Base-by-base conservation (phyloP, 1,284 basidiomycete species). In the Phellinidium pouzarii region DNA sequence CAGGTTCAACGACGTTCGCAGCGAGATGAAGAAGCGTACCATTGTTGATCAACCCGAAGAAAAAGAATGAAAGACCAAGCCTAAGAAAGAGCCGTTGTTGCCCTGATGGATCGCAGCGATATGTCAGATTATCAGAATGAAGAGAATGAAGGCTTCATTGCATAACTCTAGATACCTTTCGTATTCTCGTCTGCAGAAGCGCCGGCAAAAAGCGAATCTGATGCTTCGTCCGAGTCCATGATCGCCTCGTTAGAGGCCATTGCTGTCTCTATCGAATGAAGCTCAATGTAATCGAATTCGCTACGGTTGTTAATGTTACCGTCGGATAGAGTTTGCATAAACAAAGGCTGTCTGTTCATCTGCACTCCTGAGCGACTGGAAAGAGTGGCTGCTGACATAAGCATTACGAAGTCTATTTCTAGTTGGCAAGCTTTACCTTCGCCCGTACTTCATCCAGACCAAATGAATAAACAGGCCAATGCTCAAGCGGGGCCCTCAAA, bases 1-100 rank as follows among this genome's bases (percentile, higher is more conserved):
- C 46, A 40, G 36, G 34, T 3, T 26, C 11, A 19, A 23, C 14
- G 5, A 48, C 9, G 19, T 41, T 37, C 5, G 22, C 17, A 42
- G 2, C 4, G 20, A 17, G 17, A 31, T 20, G 12, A 23, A 19
- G 20, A 11, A 17, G 60, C 68, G 43, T 44, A 75, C 78, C 78
- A 59, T 81, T 81, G 61, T 82, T 81, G 52, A 80, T 77, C 17
- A 80, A 67, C 4, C 79, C 79, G 58, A 82, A 81, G 31, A 80
- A 61, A 62, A 81, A 80, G 68, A 81, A 82, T 0, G 78, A 79
- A 23, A 71, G 56, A 2, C 73, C 72, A n/a, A 80, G 70, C 60
- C 64, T 72, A 29, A 68, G 62, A 19, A 73, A 57, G 19, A 63
- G 45, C 26, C 41, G 42, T 31, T 42, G 47, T 7, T 40, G 34